phyloP scores from a whole-genome alignment of 163 green algal genomes.

The Scenedesmus sp. region DNA sequence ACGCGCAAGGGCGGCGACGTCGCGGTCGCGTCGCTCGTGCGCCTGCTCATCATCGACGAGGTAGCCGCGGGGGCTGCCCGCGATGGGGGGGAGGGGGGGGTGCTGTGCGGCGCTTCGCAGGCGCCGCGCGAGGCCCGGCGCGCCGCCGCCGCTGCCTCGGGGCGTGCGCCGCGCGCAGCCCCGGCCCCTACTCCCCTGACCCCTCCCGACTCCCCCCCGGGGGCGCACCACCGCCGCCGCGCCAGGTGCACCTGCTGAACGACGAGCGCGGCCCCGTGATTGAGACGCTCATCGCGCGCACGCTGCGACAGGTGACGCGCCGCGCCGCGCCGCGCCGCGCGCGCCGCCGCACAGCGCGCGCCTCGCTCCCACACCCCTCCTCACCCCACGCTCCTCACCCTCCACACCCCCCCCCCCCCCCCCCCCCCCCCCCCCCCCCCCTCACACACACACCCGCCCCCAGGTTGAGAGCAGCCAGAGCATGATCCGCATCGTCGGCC shows the following conservation, averaged over 20 bases:
- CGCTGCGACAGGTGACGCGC: constrained; percentile 79
- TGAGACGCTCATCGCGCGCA: constrained; percentile 95
- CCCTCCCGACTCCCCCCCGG: no score
- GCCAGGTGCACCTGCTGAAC: constrained; percentile 94
- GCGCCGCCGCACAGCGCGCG: no score
- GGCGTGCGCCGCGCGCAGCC: no score
- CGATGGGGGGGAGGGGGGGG: not conserved
- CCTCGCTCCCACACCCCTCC: not conserved
- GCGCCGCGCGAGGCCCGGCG: no score
- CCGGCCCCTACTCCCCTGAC: no score
- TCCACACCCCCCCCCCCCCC: not conserved
- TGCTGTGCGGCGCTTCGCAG: no score
- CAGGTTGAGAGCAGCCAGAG: constrained; percentile 93
- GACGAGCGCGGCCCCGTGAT: constrained; percentile 97
- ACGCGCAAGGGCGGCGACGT: constrained; percentile 96
- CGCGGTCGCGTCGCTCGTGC: constrained; percentile 76
- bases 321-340: not conserved
- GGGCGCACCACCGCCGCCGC: not conserved
- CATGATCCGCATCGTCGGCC: constrained; percentile 98
- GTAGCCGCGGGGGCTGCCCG: constrained; percentile 50
- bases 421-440: not conserved
- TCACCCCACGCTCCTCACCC: not conserved
- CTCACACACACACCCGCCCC: not conserved
- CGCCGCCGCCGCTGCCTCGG: no score
- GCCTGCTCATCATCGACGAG: constrained; percentile 98